phyloP scores from a whole-genome alignment of 2,329 filamentous ascomycete genomes.

The Colletotrichum agaves region DNA sequence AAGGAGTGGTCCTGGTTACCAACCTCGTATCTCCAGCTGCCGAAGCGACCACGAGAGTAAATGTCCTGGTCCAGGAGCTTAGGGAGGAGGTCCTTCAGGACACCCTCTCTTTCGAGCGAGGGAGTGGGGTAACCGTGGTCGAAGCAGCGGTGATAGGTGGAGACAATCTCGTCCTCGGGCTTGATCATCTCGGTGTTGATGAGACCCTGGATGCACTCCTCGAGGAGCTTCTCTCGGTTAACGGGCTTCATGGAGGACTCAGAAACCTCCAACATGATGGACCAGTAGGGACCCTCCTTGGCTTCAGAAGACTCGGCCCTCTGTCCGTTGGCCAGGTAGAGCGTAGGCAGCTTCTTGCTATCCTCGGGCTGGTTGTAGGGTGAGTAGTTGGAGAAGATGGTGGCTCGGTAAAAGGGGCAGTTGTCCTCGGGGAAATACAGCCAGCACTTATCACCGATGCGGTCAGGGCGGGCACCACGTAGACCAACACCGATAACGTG shows the following conservation, averaged over 20 bases:
- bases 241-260: conserved; percentile 97
- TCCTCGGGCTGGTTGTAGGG: conserved; percentile 94
- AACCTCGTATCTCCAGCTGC: conserved; percentile 95
- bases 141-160: conserved; percentile 97
- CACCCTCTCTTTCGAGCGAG: conserved; percentile 92
- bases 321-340: conserved; percentile 86
- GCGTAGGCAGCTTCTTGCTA: conserved; percentile 85
- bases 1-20: conserved; percentile 98
- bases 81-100: conserved; percentile 90
- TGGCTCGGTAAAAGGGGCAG: conserved; percentile 99
- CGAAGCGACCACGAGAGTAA: conserved; percentile 95
- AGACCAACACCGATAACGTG: conserved; percentile 97
- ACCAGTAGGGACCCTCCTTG: conserved; percentile 97
- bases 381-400: conserved; percentile 99
- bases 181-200: conserved; percentile 98
- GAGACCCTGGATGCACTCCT: conserved; percentile 93
- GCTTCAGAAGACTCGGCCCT: conserved; percentile 78
- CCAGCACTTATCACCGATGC: conserved; percentile 99
- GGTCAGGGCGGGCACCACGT: conserved; percentile 89
- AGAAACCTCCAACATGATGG: conserved; percentile 98
- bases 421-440: conserved; percentile 99
- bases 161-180: conserved; percentile 92
- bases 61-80: conserved; percentile 93
- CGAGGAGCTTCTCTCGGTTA: conserved; percentile 83
- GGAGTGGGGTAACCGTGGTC: conserved; percentile 99